Conservation (phyloP, 371 early-diverging fungal species). For the Actinomucor elegans region DNA sequence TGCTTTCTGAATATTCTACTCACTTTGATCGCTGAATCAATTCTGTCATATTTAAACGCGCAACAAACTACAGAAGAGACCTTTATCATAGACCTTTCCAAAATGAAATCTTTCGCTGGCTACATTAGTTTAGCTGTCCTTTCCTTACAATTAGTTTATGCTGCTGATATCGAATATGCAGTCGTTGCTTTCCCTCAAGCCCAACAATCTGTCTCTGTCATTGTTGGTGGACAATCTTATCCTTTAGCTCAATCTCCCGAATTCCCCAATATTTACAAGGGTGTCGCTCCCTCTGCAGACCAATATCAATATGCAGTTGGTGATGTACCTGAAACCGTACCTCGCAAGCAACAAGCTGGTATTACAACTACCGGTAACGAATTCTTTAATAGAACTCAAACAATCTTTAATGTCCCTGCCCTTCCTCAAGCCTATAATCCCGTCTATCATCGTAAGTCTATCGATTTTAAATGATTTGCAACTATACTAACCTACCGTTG, state of each 20-base stretch:
- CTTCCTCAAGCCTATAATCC: slow-evolving; percentile 53
- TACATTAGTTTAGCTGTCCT: slow-evolving; percentile 9
- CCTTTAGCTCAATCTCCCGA: slow-evolving; percentile 15
- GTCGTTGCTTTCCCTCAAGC: slow-evolving; percentile 40
- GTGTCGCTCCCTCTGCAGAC: slow-evolving; percentile 30
- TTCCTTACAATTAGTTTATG: slow-evolving; percentile 10
- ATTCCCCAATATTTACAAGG: slow-evolving; percentile 29
- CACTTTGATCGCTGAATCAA: neutral
- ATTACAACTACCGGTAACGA: slow-evolving; percentile 50
- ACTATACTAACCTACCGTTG: too few species aligned
- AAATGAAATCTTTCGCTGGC: slow-evolving; percentile 5
- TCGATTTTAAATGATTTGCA: neutral
- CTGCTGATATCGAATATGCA: slow-evolving; percentile 35
- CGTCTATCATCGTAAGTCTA: slow-evolving; percentile 33
- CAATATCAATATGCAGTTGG: slow-evolving; percentile 31
- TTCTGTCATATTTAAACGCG: neutral
- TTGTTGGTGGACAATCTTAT: slow-evolving; percentile 26
- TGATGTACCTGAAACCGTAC: slow-evolving; percentile 18
- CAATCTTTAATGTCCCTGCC: slow-evolving; percentile 39
- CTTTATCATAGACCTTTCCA: neutral
- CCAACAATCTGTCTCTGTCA: slow-evolving; percentile 30
- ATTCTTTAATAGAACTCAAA: slow-evolving; percentile 45
- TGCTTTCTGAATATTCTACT: slow-evolving; percentile 1
- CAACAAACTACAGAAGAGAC: neutral
- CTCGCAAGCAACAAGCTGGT: slow-evolving; percentile 31